Evolutionary conservation across 106 monocot species (phyloP), one percentile per base, ranked within the genome.

Genomic region (Dendrobium chrysotoxum): DNA sequence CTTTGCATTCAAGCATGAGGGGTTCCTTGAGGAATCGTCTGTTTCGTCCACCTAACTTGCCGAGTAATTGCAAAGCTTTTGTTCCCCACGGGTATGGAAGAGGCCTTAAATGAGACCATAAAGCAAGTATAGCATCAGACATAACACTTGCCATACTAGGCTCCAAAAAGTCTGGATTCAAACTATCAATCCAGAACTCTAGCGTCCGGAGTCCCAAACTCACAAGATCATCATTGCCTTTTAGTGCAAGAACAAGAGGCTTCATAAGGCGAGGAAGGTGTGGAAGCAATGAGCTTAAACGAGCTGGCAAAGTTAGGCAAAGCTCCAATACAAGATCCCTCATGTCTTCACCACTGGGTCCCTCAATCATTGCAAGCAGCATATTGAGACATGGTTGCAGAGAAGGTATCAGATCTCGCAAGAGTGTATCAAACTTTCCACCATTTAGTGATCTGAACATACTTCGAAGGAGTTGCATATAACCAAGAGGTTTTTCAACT

Each of bases 61-160:
- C 99, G 55, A 99, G 92, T 30, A 99, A 61, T 77, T 99, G 95
- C 81, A 99, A 85, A 41, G 93, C 87, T 87, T 95, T 95, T 79
- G 95, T 90, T 80, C 99, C 99, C 95, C 95, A 99, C 9, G 88
- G 89, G 42, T 99, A 99, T 57, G 99, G 99, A 75, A 82, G 78
- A 53, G 99, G 99, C 83, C 93, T 93, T 75, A 99, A 85, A 75
- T 99, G 99, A 82, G 93, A 92, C 99, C 99, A 99, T 75, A 99
- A 87, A 83, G 95, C 95, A 82, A 93, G 95, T 75, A 93, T 91
- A 54, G 93, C 99, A 66, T 99, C 95, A 79, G 99, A 93, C 90
- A 99, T 99, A n/a, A 93, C 91, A 91, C 90, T 95, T 16, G 95
- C 93, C 99, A 99, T 99, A 79, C 93, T 99, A 40, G 99, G 99